Base-by-base conservation (phyloP, 108 stramenopile species). In the Conticribra guillardii region DNA sequence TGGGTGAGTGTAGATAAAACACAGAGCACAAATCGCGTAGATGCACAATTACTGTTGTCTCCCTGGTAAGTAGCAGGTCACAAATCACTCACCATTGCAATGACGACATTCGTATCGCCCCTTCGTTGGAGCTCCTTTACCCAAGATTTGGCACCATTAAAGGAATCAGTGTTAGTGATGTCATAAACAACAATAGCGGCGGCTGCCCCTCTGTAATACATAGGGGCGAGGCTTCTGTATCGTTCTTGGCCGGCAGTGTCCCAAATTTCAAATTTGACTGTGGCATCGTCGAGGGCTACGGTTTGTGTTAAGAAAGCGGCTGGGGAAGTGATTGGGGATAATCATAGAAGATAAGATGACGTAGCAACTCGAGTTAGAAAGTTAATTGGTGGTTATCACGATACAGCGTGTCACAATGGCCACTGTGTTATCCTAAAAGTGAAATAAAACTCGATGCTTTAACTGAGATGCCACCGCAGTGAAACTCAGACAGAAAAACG, bases 221-320 rank as follows among this genome's bases (percentile, higher is more conserved):
- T 95, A 22, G 96, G 96, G 8, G 96, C 96, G 7, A 97, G 84
- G 17, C 77, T 84, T 21, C 82, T 69, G 67, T 83, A 85, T 44
- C 87, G 54, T 51, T 85, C 85, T 67, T 97, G 94, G 3, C 96
- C 96, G 16, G 94, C 97, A 8, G 95, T 97, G 81, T 98, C 98
- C 98, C 98, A 99, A 51, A 99, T 99, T 82, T 99, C 98, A 63
- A 98, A 98, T 76, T 98, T 98, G 17, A 99, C 97, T 0, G 97
- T 97, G 54, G 94, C 79, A 56, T 96, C 96, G 59, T 96, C 96
- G 26, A 97, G 80, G 59, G 87, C 85, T 8, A 99, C 96, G 19
- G 96, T 95, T 67, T 99, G 97, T 33, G 97, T 99, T 47, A 98
- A 67, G 73, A 97, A 98, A 8, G 97, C 98, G 24, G 98, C 98